phyloP scores from a whole-genome alignment of 805 yeast species.

The Saturnispora diversa region DNA sequence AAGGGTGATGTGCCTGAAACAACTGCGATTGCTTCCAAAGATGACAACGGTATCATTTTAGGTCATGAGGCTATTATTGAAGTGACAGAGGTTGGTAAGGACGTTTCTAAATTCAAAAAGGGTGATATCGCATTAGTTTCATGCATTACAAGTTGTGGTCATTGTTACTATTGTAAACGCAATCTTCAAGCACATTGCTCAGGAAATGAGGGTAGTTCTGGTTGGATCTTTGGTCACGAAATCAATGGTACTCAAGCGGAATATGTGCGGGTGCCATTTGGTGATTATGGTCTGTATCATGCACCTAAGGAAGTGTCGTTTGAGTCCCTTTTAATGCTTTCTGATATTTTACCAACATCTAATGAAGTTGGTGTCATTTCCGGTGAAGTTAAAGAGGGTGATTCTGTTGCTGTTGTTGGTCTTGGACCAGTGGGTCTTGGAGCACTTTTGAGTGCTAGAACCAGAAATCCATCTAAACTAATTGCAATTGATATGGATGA shows the following conservation, averaged over 20 bases:
- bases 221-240: conserved; percentile 44
- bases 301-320: conserved; percentile 28
- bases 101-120: conserved; percentile 39
- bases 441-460: conserved; percentile 48
- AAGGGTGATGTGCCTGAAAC: conserved; percentile 54
- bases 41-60: conserved; percentile 29
- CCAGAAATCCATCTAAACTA: conserved; percentile 46
- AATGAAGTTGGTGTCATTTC: conserved; percentile 57
- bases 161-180: conserved; percentile 47
- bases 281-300: conserved; percentile 33
- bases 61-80: conserved; percentile 61
- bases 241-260: conserved; percentile 67
- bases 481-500: conserved; percentile 56
- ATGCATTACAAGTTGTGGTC: conserved; percentile 56
- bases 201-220: conserved; percentile 32
- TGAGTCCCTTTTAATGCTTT: conserved; percentile 51
- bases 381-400: conserved; percentile 46
- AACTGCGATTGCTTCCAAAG: conserved; percentile 27
- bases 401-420: conserved; percentile 56
- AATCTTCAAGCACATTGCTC: conserved; percentile 55
- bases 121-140: conserved; percentile 59
- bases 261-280: conserved; percentile 47
- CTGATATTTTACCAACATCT: conserved; percentile 61
- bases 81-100: conserved; percentile 42
- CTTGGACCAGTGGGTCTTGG: conserved; percentile 63